phyloP scores from a whole-genome alignment of 306 rosid species.

The Sicyos baderoa region DNA sequence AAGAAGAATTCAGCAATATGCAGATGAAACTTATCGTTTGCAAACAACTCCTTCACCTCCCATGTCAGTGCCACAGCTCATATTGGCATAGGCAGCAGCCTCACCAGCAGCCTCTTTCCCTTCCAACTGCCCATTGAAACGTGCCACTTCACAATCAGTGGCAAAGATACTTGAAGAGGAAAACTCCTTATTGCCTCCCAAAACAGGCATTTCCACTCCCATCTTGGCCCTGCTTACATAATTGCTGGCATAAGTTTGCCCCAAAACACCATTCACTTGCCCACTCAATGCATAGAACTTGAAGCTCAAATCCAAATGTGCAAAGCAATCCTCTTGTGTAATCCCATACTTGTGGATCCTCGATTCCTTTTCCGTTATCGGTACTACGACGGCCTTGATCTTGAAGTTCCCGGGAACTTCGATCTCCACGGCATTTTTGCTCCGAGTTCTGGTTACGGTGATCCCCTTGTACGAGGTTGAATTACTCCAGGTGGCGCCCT shows the following conservation, averaged over 20 bases:
- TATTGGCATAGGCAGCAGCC: constrained; percentile 7
- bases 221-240: constrained; percentile 34
- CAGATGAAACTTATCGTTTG: constrained; percentile 21
- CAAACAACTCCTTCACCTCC: constrained; percentile 37
- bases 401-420: constrained; percentile 29
- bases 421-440: constrained; percentile 24
- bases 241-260: constrained; percentile 41
- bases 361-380: constrained; percentile 53
- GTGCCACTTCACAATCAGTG: constrained; percentile 25
- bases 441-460: constrained; percentile 20
- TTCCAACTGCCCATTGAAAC: constrained; percentile 12
- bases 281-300: constrained; percentile 44
- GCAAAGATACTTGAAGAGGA: constrained; percentile 28
- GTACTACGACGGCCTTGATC: constrained; percentile 46
- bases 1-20: background rate
- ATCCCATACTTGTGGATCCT: constrained; percentile 51
- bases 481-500: background rate
- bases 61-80: constrained; percentile 32
- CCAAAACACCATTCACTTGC: constrained; percentile 50
- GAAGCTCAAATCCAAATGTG: constrained; percentile 63
- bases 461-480: background rate
- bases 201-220: constrained; percentile 36
- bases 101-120: background rate
- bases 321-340: constrained; percentile 47
- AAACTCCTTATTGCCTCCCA: constrained; percentile 35